phyloP scores from a whole-genome alignment of 1,284 basidiomycete genomes.

The Leccinum fallax region DNA sequence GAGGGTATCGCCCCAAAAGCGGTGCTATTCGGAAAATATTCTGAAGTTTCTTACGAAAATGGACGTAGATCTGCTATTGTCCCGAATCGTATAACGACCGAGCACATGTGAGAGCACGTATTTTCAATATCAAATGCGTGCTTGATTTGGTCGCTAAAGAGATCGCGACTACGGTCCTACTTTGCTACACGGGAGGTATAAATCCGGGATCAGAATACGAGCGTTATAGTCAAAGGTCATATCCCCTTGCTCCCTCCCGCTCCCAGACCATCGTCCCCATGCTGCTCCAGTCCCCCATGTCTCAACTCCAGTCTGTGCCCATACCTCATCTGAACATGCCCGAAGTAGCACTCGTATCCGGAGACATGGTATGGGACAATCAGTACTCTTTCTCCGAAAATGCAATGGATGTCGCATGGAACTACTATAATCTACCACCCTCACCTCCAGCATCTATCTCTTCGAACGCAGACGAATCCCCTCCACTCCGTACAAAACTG shows the following conservation, averaged over 20 bases:
- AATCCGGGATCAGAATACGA: slow-evolving; percentile 29
- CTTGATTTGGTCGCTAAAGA: slow-evolving; percentile 38
- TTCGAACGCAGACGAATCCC: slow-evolving; percentile 47
- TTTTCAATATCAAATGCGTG: slow-evolving; percentile 38
- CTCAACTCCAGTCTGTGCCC: slow-evolving; percentile 43
- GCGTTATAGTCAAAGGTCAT: slow-evolving; percentile 23
- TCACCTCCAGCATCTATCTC: slow-evolving; percentile 54
- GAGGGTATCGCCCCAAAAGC: slow-evolving; percentile 22
- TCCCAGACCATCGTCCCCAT: slow-evolving; percentile 11
- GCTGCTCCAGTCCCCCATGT: slow-evolving; percentile 27
- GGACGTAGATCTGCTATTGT: slow-evolving; percentile 31
- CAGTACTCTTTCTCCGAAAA: slow-evolving; percentile 41
- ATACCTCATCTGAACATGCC: slow-evolving; percentile 58
- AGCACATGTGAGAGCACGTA: slow-evolving; percentile 36
- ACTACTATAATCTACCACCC: slow-evolving; percentile 50
- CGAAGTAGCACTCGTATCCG: slow-evolving; percentile 54
- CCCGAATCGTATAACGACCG: slow-evolving; percentile 32
- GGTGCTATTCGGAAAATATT: slow-evolving; percentile 19
- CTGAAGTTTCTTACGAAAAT: slow-evolving; percentile 23
- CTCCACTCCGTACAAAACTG: slow-evolving; percentile 46
- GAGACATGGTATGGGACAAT: slow-evolving; percentile 51
- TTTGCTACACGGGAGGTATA: slow-evolving; percentile 35
- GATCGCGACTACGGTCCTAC: slow-evolving; percentile 27
- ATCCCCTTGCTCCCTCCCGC: slow-evolving; percentile 21
- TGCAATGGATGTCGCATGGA: slow-evolving; percentile 46